Evolutionary conservation across 306 rosid species (phyloP).

Genomic region (Echinosophora koreensis): DNA sequence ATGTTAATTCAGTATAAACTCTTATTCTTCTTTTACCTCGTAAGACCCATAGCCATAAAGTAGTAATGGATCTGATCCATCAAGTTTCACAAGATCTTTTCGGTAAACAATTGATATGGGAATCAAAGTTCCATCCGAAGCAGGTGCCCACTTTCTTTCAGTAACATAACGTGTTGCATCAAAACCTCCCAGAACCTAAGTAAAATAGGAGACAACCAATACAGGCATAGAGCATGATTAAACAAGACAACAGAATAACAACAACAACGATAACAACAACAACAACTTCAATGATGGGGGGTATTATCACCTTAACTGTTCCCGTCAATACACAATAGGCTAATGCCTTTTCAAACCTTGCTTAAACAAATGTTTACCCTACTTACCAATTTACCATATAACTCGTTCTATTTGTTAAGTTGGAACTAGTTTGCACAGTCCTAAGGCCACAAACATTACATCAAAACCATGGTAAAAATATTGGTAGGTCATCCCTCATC

Average conservation of each 20-base stretch:
- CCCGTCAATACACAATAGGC: background rate
- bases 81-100: conserved; percentile 83
- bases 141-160: conserved; percentile 89
- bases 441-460: conserved; percentile 16
- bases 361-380: background rate
- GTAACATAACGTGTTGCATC: conserved; percentile 78
- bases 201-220: conserved; percentile 35
- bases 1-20: conserved; percentile 10
- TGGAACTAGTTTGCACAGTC: conserved; percentile 7
- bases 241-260: conserved; percentile 24
- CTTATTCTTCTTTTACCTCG: conserved; percentile 67
- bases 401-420: conserved; percentile 1
- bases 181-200: conserved; percentile 92
- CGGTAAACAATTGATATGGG: conserved; percentile 87
- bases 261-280: background rate
- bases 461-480: conserved; percentile 15
- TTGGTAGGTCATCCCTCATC: background rate
- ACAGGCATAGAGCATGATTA: conserved; percentile 18
- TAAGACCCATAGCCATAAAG: conserved; percentile 98
- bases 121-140: conserved; percentile 79
- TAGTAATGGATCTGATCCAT: conserved; percentile 89
- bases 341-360: conserved; percentile 5
- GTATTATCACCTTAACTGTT: background rate
- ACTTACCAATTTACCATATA: conserved; percentile 24
- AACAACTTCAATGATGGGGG: background rate